phyloP scores from a whole-genome alignment of 2,329 filamentous ascomycete genomes.

The Pestalotiopsis sp. region DNA sequence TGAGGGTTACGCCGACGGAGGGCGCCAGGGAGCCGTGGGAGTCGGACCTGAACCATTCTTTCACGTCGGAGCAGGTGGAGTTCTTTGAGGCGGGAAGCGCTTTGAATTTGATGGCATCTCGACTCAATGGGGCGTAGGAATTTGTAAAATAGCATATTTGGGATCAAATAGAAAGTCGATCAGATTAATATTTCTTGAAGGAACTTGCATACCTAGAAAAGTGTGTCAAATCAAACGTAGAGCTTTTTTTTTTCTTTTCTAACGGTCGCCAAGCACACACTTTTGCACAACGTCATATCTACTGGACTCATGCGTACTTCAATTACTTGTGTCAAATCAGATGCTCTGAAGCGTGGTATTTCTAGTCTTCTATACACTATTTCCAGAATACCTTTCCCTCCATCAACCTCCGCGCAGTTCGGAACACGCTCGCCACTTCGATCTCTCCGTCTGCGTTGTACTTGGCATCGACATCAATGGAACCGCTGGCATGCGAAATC shows the following conservation, averaged over 20 bases:
- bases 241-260: too few relatives aligned
- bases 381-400: constrained; percentile 39
- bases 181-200: too few relatives aligned
- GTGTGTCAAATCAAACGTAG: too few relatives aligned
- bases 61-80: neutral
- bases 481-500: constrained; percentile 50
- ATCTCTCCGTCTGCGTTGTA: constrained; percentile 38
- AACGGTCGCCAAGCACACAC: too few relatives aligned
- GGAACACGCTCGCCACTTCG: constrained; percentile 43
- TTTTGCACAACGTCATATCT: too few relatives aligned
- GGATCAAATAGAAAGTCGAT: too few relatives aligned
- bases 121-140: neutral
- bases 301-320: too few relatives aligned
- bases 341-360: too few relatives aligned
- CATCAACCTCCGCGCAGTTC: constrained; percentile 50
- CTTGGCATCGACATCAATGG: constrained; percentile 42
- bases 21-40: neutral
- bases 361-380: neutral
- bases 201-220: too few relatives aligned
- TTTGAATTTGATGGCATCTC: neutral
- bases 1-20: neutral
- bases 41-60: neutral
- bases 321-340: too few relatives aligned
- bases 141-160: neutral
- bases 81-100: neutral